phyloP scores from a whole-genome alignment of 2,329 filamentous ascomycete species.

The Aspergillus fumigatiaffinis region DNA sequence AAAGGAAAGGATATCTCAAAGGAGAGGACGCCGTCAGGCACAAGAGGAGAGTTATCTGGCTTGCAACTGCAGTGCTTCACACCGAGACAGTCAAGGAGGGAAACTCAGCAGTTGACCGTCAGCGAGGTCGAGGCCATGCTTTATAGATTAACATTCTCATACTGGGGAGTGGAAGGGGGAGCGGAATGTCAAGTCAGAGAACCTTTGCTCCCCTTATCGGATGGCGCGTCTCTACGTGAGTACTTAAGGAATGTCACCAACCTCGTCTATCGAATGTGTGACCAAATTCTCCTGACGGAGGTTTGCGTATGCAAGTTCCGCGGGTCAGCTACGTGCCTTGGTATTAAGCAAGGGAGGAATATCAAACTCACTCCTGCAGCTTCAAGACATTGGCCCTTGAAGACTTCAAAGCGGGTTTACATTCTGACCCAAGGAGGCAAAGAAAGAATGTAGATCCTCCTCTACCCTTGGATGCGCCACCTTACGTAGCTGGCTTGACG shows the following conservation, averaged over 20 bases:
- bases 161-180: not conserved
- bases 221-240: not conserved
- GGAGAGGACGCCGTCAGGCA: conserved; percentile 11
- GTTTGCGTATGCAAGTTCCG: not conserved
- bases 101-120: not conserved
- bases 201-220: not conserved
- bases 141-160: not conserved
- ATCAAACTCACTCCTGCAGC: not conserved
- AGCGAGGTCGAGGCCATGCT: not conserved
- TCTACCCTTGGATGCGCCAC: not conserved
- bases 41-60: not conserved
- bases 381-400: not conserved
- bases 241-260: not conserved
- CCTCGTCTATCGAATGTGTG: not conserved
- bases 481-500: not conserved
- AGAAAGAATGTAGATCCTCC: not conserved
- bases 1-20: conserved; percentile 8
- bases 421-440: not conserved
- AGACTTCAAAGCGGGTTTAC: not conserved
- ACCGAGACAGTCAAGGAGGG: not conserved
- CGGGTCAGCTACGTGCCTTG: conserved; percentile 2
- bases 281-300: not conserved
- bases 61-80: not conserved
- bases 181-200: not conserved
- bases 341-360: not conserved